Evolutionary conservation across 2,329 filamentous ascomycete genomes (phyloP), one percentile per base, ranked within the genome.

Genomic region (Phoma sp.): DNA sequence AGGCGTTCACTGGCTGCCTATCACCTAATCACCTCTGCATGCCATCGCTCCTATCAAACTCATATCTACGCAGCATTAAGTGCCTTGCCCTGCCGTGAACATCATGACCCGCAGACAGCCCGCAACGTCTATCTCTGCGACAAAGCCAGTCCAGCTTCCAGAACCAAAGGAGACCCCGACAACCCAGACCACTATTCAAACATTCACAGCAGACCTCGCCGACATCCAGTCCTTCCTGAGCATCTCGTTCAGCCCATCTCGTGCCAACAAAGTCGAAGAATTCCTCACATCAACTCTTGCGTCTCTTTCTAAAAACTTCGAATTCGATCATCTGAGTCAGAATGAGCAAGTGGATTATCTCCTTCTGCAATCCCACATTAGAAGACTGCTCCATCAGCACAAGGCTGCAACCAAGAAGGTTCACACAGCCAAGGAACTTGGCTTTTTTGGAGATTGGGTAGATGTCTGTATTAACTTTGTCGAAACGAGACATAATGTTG

Each of bases 141-240:
- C 3, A 15, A 40, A 39, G 25, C 5, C 25, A 22, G 27, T 17
- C 36, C 45, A 25, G 36, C 45, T n/a, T 35, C 45, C 45, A 40
- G 45, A 40, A 40, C 45, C 45, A 13, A 48, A 48, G 25, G 45
- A 40, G 25, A 32, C 8, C 13, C 27, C 27, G 19, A 48, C 35
- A 2, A 40, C 40, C 27, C 45, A 48, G 27, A 48, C 36, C 27
- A 48, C 45, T 24, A 48, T 48, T 5, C 45, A 40, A 40, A 40
- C 36, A 32, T 48, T 48, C 36, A 40, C 45, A 40, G 35, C 45
- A 33, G 45, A 48, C 36, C 37, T 48, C 40, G 36, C 45, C 3
- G 45, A 48, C 36, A 48, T 48, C 13, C 45, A 48, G 36, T 40
- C 45, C 13, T 48, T 48, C 7, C 36, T 48, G 45, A 40, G 27